Percentiles rank a stretch among this genome's conserved stretches.
phyloP scores from a whole-genome alignment of 768 basidiomycete species.

The Russula griseocarnosa region DNA sequence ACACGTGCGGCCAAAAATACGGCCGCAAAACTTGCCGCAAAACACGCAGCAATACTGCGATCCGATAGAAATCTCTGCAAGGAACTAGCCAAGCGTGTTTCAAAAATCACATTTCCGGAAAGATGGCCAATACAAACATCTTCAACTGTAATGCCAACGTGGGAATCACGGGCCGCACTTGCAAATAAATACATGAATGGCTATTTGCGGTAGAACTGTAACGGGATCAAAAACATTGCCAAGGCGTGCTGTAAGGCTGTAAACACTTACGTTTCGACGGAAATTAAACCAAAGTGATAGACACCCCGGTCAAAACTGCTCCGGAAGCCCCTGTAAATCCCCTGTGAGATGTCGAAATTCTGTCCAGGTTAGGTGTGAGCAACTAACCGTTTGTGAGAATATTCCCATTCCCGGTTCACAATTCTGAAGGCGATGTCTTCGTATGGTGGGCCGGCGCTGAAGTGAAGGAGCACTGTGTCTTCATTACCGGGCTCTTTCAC shows the following conservation, averaged over 20 bases:
- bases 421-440: conserved; percentile 99
- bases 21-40: too few species aligned
- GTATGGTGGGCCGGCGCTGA: conserved; percentile 95
- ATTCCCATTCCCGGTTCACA: conserved; percentile 98
- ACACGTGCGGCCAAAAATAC: conserved; percentile 23
- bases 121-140: conserved; percentile 28
- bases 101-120: conserved; percentile 35
- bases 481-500: conserved; percentile 92
- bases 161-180: conserved; percentile 27
- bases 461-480: conserved; percentile 89
- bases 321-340: conserved; percentile 73
- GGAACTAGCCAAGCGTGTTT: conserved; percentile 22
- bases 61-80: conserved; percentile 23
- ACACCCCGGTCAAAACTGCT: conserved; percentile 97
- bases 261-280: conserved; percentile 73
- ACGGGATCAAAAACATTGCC: conserved; percentile 27
- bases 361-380: not conserved
- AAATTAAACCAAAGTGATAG: conserved; percentile 96
- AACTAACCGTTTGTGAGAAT: conserved; percentile 85
- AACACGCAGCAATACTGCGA: conserved; percentile 21
- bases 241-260: conserved; percentile 18
- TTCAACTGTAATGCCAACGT: conserved; percentile 24
- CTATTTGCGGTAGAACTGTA: conserved; percentile 78
- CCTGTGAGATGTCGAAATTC: conserved; percentile 19
- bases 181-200: conserved; percentile 21